Conservation (phyloP, 108 stramenopile genomes). For the Cyclotella kingstonii region DNA sequence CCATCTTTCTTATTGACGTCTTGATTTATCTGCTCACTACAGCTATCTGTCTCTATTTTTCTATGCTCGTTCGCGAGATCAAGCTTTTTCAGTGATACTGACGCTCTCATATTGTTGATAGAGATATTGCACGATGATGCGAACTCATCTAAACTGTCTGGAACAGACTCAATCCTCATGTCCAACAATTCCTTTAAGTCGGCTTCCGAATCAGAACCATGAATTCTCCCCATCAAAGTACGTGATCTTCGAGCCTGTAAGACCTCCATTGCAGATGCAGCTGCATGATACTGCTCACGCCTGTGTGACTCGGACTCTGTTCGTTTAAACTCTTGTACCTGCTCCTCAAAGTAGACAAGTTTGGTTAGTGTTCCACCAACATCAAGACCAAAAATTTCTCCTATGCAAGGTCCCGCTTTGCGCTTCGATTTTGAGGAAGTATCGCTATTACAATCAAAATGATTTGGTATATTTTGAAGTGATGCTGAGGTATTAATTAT, state of each 20-base stretch:
- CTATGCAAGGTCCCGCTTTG: conserved; percentile 52
- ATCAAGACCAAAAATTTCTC: conserved; percentile 79
- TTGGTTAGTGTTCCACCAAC: conserved; percentile 96
- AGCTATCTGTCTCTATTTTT: not conserved
- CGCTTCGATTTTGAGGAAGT: conserved; percentile 9
- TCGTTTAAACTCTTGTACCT: conserved; percentile 37
- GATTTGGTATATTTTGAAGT: conserved; percentile 7
- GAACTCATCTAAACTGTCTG: conserved; percentile 57
- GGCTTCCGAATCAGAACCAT: conserved; percentile 43
- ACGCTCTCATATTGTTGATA: conserved; percentile 7
- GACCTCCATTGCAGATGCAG: conserved; percentile 66
- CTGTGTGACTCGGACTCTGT: conserved; percentile 21
- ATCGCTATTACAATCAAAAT: not conserved
- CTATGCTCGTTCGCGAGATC: not conserved
- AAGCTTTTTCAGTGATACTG: not conserved
- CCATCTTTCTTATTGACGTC: not conserved
- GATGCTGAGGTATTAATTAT: conserved; percentile 28
- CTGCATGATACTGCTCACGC: conserved; percentile 53
- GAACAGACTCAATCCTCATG: conserved; percentile 60
- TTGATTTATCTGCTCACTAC: not conserved
- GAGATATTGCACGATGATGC: conserved; percentile 43
- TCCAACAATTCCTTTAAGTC: conserved; percentile 47
- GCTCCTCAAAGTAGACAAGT: conserved; percentile 93
- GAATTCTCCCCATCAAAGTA: conserved; percentile 6
- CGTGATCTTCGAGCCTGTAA: conserved; percentile 45